phyloP scores from a whole-genome alignment of 805 yeast species.

The Teunomyces gatunensis region DNA sequence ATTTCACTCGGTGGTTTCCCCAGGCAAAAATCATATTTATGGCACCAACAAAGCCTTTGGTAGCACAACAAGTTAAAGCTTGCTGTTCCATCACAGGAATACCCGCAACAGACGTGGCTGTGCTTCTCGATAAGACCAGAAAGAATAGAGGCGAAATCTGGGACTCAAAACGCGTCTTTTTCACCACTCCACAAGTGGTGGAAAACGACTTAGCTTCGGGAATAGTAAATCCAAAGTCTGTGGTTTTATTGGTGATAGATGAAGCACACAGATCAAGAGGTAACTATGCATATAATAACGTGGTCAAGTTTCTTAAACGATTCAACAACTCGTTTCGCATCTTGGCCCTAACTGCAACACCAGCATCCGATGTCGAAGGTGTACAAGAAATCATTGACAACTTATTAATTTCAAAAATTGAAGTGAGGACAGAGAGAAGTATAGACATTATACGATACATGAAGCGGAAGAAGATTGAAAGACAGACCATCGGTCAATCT shows the following conservation, averaged over 20 bases:
- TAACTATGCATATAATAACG: constrained; percentile 82
- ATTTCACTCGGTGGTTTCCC: constrained; percentile 83
- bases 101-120: constrained; percentile 72
- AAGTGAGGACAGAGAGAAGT: constrained; percentile 82
- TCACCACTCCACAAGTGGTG: constrained; percentile 94
- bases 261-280: constrained; percentile 96
- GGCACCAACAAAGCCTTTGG: constrained; percentile 97
- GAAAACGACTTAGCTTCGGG: constrained; percentile 85
- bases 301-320: constrained; percentile 60
- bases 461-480: constrained; percentile 61
- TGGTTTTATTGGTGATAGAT: constrained; percentile 80
- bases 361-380: constrained; percentile 82
- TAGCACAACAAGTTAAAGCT: constrained; percentile 94
- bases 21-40: constrained; percentile 79
- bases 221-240: constrained; percentile 66
- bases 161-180: constrained; percentile 74
- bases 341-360: constrained; percentile 93
- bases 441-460: constrained; percentile 78
- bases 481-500: constrained; percentile 53
- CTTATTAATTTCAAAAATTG: constrained; percentile 70
- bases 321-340: constrained; percentile 65
- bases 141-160: constrained; percentile 73
- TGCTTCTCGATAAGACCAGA: constrained; percentile 59
- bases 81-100: constrained; percentile 86
- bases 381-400: constrained; percentile 83